These are phyloP conservation scores for Elsinoe ampelina DNA, from an alignment of 2,329 filamentous ascomycete genomes.

Conservation along the genomic window DNA sequence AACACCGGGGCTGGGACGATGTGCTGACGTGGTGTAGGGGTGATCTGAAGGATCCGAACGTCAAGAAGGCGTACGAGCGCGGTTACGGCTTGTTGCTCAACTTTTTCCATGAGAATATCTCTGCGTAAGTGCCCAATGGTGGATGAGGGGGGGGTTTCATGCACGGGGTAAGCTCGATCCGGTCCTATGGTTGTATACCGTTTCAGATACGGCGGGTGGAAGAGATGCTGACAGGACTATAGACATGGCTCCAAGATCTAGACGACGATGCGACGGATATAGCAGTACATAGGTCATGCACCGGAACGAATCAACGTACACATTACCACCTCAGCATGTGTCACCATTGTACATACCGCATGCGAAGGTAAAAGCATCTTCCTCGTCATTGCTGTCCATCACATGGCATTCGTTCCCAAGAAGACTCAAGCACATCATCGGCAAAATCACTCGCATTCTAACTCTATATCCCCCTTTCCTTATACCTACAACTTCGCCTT, in stretches of 20 bases:
- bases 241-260: slow-evolving; percentile 5
- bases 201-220: background rate
- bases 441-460: too few species aligned
- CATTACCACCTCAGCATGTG: too few species aligned
- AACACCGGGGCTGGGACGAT: too few species aligned
- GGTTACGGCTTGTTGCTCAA: slow-evolving; percentile 41
- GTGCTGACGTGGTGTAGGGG: slow-evolving; percentile 21
- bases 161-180: background rate
- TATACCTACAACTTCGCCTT: slow-evolving; percentile 16
- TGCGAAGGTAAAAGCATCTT: too few species aligned
- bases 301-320: background rate
- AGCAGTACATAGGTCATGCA: background rate
- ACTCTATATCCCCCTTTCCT: background rate
- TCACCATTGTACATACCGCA: too few species aligned
- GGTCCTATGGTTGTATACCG: background rate
- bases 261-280: background rate
- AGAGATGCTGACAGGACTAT: background rate
- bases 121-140: slow-evolving; percentile 31
- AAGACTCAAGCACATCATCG: too few species aligned
- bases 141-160: background rate
- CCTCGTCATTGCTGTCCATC: background rate
- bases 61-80: slow-evolving; percentile 42
- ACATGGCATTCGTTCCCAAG: background rate
- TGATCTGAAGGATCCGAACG: slow-evolving; percentile 38
- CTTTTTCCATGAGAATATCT: slow-evolving; percentile 43